A percentile compares a stretch with the other conserved stretches of the same genome.
Conservation (phyloP, 148 eudicot species). For the Persicaria maculosa region DNA sequence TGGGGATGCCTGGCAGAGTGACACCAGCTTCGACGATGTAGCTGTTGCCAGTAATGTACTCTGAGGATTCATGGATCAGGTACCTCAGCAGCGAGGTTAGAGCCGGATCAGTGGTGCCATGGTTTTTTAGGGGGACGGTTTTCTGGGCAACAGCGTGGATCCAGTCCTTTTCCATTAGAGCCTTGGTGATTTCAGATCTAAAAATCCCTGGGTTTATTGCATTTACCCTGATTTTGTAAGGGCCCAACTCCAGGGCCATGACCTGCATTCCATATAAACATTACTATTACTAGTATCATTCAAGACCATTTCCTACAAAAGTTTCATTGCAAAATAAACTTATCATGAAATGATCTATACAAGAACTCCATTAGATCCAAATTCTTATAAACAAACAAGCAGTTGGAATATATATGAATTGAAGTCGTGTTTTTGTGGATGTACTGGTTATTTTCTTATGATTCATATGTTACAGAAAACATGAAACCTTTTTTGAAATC, state of each 20-base stretch:
- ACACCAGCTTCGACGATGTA: constrained; percentile 58
- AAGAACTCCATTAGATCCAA: no score
- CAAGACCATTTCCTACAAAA: no score
- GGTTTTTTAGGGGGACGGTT: constrained; percentile 35
- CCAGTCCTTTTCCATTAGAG: constrained; percentile 53
- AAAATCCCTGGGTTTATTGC: constrained; percentile 61
- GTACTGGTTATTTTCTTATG: no score
- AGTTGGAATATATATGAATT: no score
- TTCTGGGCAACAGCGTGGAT: constrained; percentile 30
- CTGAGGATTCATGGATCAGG: constrained; percentile 53
- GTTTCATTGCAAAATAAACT: neutral
- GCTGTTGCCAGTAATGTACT: constrained; percentile 55
- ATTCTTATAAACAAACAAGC: no score
- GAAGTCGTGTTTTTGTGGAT: no score
- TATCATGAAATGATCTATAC: no score
- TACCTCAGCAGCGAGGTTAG: constrained; percentile 53
- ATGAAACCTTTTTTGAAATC: no score
- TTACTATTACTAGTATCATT: no score
- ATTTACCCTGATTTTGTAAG: constrained; percentile 47
- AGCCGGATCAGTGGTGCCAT: constrained; percentile 56
- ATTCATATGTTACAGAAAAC: no score
- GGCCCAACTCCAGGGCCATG: constrained; percentile 60
- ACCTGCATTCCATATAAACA: constrained; percentile 16
- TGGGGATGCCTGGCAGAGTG: constrained; percentile 58
- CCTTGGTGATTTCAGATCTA: constrained; percentile 57